These are phyloP conservation scores for Rubia balearica DNA, from an alignment of 305 asterid species.

Conservation along the genomic window DNA sequence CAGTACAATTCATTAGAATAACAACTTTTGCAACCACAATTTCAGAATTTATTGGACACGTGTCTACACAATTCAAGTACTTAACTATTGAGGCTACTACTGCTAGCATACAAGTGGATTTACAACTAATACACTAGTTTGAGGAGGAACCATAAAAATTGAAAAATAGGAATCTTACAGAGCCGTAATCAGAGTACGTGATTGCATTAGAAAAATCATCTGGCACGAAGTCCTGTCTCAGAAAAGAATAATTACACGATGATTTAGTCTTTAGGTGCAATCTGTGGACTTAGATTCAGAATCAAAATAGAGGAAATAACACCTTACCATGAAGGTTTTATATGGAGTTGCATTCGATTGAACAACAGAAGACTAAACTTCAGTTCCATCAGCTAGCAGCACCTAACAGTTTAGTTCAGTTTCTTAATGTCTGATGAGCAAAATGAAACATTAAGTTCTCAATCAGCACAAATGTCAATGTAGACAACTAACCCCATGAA, in stretches of 20 bases:
- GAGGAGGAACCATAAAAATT: constrained; percentile 5
- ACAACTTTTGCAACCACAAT: neutral
- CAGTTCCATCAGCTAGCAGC: constrained; percentile 69
- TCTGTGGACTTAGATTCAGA: neutral
- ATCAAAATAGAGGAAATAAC: neutral
- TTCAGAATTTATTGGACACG: no score
- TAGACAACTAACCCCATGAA: constrained; percentile 56
- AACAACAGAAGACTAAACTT: constrained; percentile 67
- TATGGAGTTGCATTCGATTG: constrained; percentile 97
- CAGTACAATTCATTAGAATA: neutral
- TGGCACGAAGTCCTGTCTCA: constrained; percentile 75
- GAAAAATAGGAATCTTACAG: constrained; percentile 49
- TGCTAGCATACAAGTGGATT: neutral
- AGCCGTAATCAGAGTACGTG: constrained; percentile 73
- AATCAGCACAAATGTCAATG: constrained; percentile 16
- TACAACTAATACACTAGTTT: constrained; percentile 5
- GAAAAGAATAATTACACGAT: constrained; percentile 17
- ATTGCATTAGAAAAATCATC: constrained; percentile 55
- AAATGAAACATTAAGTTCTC: constrained; percentile 10
- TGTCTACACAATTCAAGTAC: no score
- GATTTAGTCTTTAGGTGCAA: constrained; percentile 1
- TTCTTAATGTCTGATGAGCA: constrained; percentile 15
- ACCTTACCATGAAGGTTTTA: constrained; percentile 72
- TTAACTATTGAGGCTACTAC: neutral
- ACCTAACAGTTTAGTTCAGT: constrained; percentile 45